Evolutionary conservation across 805 yeast species (phyloP), one percentile per base, ranked within the genome.

Genomic region (Pichia deserticola): DNA sequence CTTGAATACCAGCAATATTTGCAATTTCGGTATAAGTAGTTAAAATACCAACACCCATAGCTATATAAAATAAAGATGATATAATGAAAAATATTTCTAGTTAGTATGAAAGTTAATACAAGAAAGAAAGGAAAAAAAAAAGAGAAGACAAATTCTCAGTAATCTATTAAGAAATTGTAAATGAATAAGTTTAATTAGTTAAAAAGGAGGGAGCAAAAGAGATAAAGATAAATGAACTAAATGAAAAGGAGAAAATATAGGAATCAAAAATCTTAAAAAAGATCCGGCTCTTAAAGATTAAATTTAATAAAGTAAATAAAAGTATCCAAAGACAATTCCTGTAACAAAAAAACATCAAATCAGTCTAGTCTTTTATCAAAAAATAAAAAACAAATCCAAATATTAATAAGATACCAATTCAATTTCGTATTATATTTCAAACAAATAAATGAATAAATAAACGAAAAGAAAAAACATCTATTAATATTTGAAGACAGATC

Each of bases 21-120:
- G 92, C 96, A 55, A 90, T 85, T 66, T 89, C 84, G 2, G 96
- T 82, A 59, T 87, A 90, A 0, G 97, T 86, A 10, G 93, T 78
- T 36, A 90, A 69, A 48, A 89, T 79, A 65, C 97, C 97, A 67
- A 88, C 85, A 46, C 97, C 97, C 83, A 88, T 74, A 44, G 87
- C 93, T 84, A 61, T 25, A 55, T n/a, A 8, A 48, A 32, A 35
- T 35, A 36, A 42, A 44, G 33, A n/a, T 8, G 35, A 37, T 30
- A 30, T 30, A 30, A 30, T 30, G 4, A 30, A 30, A 30, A 1
- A 30, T 9, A 30, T 2, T 30, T 30, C 32, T 30, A 30, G 32
- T 30, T 30, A 20, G 20, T 20, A 20, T 20, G 20, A 20, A 20
- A 20, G 20, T 20, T 20, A 20, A 20, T 20, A 20, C 3, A 3